These are phyloP conservation scores for Phaseolus coccineus DNA, from an alignment of 331 rosid species.

Conservation along the genomic window DNA sequence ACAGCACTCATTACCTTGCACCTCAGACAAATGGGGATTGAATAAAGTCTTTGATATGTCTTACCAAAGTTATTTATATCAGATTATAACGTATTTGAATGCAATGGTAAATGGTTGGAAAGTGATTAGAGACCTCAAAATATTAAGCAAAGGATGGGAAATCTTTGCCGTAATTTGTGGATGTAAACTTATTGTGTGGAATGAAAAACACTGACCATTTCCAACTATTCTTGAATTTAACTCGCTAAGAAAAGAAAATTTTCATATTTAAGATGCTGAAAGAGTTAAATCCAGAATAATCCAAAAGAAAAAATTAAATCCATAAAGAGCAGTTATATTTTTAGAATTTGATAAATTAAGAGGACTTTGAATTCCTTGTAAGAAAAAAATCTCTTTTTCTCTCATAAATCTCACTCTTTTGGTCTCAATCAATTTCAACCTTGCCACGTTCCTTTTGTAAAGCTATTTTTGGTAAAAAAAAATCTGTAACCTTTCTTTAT, in stretches of 20 bases:
- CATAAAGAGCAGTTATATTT: not conserved
- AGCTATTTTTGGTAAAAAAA: no score
- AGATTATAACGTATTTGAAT: conserved; percentile 55
- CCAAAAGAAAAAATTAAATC: not conserved
- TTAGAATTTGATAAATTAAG: conserved; percentile 27
- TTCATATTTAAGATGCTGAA: conserved; percentile 2
- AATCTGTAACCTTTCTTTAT: no score
- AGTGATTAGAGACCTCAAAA: conserved; percentile 57
- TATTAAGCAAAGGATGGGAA: conserved; percentile 53
- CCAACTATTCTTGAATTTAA: conserved; percentile 35
- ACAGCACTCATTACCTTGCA: conserved; percentile 35
- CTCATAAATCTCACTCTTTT: not conserved
- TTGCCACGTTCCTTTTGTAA: no score
- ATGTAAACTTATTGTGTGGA: conserved; percentile 53
- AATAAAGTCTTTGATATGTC: conserved; percentile 56
- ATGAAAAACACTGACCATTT: conserved; percentile 65
- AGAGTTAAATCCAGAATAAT: not conserved
- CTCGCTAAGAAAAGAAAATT: not conserved
- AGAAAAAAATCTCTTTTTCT: not conserved
- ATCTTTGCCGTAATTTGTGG: conserved; percentile 53
- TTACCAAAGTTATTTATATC: conserved; percentile 50
- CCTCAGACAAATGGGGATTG: conserved; percentile 57
- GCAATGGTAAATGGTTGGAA: conserved; percentile 47
- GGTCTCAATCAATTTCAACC: no score
- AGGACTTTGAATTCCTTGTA: not conserved